Evolutionary conservation across 2,329 filamentous ascomycete genomes (phyloP).

Genomic region (Penicillium sp.): DNA sequence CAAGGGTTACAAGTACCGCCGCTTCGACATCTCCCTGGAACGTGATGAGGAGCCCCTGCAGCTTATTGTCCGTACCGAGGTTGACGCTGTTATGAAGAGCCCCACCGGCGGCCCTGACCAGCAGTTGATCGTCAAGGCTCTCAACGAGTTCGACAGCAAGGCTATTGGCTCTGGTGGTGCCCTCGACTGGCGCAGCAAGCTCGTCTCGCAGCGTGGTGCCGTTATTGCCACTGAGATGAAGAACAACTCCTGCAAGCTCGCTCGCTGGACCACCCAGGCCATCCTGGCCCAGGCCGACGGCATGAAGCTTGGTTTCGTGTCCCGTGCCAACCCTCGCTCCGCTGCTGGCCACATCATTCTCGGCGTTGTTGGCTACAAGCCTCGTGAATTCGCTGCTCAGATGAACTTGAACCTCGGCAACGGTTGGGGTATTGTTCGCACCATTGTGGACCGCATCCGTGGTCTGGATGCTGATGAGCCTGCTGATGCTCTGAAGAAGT

Average conservation of each 20-base stretch:
- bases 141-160: constrained; percentile 99
- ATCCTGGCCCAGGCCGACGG: constrained; percentile 96
- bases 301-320: constrained; percentile 99
- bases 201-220: constrained; percentile 90
- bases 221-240: constrained; percentile 99
- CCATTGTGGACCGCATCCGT: constrained; percentile 81
- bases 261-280: constrained; percentile 94
- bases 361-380: constrained; percentile 96
- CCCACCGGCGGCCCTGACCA: constrained; percentile 89
- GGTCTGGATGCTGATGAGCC: constrained; percentile 44
- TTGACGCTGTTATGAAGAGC: constrained; percentile 96
- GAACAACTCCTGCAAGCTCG: constrained; percentile 99
- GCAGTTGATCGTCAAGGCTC: constrained; percentile 86
- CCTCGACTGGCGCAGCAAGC: constrained; percentile 94
- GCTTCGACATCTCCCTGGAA: constrained; percentile 92
- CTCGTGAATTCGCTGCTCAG: constrained; percentile 91
- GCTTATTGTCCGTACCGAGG: constrained; percentile 88
- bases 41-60: constrained; percentile 89
- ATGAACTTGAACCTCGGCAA: constrained; percentile 98
- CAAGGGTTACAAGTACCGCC: constrained; percentile 98
- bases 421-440: constrained; percentile 98
- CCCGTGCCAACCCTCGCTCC: constrained; percentile 85
- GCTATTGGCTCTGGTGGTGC: constrained; percentile 93
- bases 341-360: constrained; percentile 94
- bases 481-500: constrained; percentile 47